Evolutionary conservation across 169 alveolate species (phyloP).

Genomic region (Cryptosporidium xiaoi): DNA sequence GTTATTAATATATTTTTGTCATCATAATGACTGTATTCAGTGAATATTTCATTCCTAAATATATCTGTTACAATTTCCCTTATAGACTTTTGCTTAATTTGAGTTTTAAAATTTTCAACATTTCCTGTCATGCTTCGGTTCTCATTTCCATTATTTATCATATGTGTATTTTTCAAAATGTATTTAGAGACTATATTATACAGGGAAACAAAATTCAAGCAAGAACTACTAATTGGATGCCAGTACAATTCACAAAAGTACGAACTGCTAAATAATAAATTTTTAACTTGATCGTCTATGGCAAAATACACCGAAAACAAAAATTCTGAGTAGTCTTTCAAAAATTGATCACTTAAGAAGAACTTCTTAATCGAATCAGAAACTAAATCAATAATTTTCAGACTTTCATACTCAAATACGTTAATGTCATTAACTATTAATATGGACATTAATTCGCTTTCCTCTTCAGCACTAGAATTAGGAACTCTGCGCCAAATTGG

Average conservation of each 20-base stretch:
- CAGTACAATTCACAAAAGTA: slow-evolving; percentile 7
- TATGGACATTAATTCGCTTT: slow-evolving; percentile 24
- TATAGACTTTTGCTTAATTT: not conserved
- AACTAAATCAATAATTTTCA: not conserved
- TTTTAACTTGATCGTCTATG: not conserved
- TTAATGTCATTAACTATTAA: slow-evolving; percentile 35
- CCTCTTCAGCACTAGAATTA: not conserved
- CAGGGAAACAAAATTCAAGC: not conserved
- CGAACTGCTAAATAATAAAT: not conserved
- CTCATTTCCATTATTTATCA: not conserved
- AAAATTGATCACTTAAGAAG: slow-evolving; percentile 8
- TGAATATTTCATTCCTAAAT: not conserved
- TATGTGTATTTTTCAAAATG: not conserved
- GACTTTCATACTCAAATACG: not conserved
- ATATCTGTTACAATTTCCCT: not conserved
- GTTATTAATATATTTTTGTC: not conserved
- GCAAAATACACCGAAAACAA: slow-evolving; percentile 30
- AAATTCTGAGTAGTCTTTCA: slow-evolving; percentile 31
- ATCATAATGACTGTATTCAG: not conserved
- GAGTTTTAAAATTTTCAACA: not conserved
- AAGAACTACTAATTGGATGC: slow-evolving; percentile 35
- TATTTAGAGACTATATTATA: not conserved
- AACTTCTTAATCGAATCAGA: not conserved
- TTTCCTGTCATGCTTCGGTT: not conserved
- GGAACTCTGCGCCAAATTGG: not conserved